Conservation (phyloP, 768 basidiomycete species). For the Hirschioporus abietinus region DNA sequence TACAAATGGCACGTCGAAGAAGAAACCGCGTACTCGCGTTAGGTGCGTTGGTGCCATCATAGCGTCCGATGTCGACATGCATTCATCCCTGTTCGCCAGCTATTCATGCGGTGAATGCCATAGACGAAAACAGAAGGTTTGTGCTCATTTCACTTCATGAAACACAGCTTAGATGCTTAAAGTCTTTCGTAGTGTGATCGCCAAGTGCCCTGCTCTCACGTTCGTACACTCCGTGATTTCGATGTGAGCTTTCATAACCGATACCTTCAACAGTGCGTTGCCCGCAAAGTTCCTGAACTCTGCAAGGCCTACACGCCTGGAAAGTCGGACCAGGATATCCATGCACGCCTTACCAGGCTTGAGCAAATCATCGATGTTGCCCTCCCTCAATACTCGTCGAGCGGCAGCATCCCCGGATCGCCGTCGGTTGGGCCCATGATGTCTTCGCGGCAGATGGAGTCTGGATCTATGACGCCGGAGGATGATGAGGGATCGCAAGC, state of each 20-base stretch:
- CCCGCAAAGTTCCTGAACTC: constrained; percentile 81
- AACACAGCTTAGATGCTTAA: constrained; percentile 14
- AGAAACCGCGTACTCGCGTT: constrained; percentile 69
- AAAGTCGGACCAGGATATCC: constrained; percentile 78
- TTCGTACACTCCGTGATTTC: constrained; percentile 28
- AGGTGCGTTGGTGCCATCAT: constrained; percentile 42
- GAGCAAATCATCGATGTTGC: constrained; percentile 81
- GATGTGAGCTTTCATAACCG: constrained; percentile 13
- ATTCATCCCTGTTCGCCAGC: constrained; percentile 30
- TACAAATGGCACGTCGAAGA: constrained; percentile 35
- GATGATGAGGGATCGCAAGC: constrained; percentile 68
- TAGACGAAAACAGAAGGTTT: constrained; percentile 81
- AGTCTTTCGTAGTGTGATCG: constrained; percentile 62
- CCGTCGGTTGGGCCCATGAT: constrained; percentile 21
- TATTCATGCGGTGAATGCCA: constrained; percentile 88
- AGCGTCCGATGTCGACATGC: constrained; percentile 3
- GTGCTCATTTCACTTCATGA: constrained; percentile 4
- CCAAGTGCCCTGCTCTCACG: constrained; percentile 81
- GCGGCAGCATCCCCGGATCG: constrained; percentile 28
- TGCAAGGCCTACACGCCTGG: constrained; percentile 88
- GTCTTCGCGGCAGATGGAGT: constrained; percentile 33
- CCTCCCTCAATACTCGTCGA: constrained; percentile 63
- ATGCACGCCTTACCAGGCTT: constrained; percentile 64
- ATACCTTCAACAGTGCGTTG: constrained; percentile 51
- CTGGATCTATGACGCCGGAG: constrained; percentile 47